Evolutionary conservation across 768 basidiomycete species (phyloP).

Genomic region (Cystobasidium tubakii): DNA sequence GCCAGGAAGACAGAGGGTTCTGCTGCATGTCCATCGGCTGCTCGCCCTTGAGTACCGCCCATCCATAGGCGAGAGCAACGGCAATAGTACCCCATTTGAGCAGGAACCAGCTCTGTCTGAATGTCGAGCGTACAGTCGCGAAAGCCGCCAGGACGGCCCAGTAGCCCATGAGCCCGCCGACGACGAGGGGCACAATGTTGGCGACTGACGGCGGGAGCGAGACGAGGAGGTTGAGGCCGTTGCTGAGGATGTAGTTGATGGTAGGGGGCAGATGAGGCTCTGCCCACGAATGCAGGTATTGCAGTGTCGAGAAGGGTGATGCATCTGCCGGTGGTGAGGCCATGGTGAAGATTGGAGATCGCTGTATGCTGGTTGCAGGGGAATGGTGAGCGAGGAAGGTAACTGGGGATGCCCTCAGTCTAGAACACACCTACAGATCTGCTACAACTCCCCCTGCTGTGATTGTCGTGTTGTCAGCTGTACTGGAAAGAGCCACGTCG

Average conservation of each 20-base stretch:
- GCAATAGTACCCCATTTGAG: constrained; percentile 39
- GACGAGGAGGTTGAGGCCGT: background rate
- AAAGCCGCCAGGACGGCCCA: constrained; percentile 37
- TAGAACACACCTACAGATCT: no score
- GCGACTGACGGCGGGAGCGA: constrained; percentile 28
- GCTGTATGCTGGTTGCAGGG: background rate
- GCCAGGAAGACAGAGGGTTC: background rate
- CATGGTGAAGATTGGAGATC: constrained; percentile 12
- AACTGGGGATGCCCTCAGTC: no score
- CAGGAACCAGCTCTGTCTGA: constrained; percentile 37
- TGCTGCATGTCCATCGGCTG: background rate
- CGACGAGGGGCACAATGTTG: constrained; percentile 39
- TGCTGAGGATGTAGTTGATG: constrained; percentile 29
- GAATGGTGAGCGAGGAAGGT: no score
- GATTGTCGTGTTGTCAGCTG: background rate
- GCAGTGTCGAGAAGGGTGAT: constrained; percentile 26
- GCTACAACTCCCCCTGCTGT: background rate
- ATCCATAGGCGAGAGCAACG: constrained; percentile 3
- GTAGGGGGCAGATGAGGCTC: constrained; percentile 35
- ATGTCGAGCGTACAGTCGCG: constrained; percentile 31
- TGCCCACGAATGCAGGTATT: constrained; percentile 17
- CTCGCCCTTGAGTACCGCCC: background rate
- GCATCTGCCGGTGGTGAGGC: background rate
- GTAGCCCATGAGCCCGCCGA: constrained; percentile 39
- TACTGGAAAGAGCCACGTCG: background rate